Evolutionary conservation across 306 rosid species (phyloP), one percentile per base, ranked within the genome.

Genomic region (Carpinus fangiana): DNA sequence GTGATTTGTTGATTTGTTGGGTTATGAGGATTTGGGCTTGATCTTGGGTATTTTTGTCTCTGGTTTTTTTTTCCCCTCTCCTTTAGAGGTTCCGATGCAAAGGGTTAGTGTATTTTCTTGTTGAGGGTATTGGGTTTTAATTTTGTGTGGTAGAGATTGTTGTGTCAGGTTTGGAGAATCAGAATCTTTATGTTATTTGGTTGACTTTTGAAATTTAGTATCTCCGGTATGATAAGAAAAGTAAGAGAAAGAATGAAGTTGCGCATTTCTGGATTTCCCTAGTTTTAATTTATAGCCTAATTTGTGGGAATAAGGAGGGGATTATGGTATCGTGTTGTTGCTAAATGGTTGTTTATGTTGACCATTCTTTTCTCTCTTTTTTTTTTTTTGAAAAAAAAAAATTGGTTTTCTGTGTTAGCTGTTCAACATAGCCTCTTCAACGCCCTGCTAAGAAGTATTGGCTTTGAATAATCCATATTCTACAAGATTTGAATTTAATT

Each of bases 111-210:
- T 80, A 28, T 43, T 65, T 43, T 55, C 38, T 47, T 2, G 14
- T 81, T 72, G 51, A 73, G 73, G 47, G 71, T 57, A 79, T 65
- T 52, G 16, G 59, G 74, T 72, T 76, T 60, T 79, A 64, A 14
- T 48, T 76, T 76, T 26, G 55, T 31, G 21, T 66, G 3, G 48
- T 66, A 13, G 18, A 61, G 43, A 4, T 21, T 14, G 11, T 76
- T 1, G 13, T 59, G 66, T 62, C 72, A 73, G 68, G 79, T 60
- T 79, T 66, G 70, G 79, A 8, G 78, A 68, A 76, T 85, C 65
- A 8, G 47, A 72, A 64, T 78, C 43, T 2, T 6, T 2, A 13
- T 28, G 16, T 34, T 62, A 62, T 62, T 62, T 62, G 45, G 45
- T 62, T 31, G 68, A 62, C 50, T 36, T 78, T 78, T 78, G 55